Percentiles rank a stretch among this genome's conserved stretches.
Evolutionary conservation across 148 eudicot species (phyloP).

Genomic region (Arbutus unedo): DNA sequence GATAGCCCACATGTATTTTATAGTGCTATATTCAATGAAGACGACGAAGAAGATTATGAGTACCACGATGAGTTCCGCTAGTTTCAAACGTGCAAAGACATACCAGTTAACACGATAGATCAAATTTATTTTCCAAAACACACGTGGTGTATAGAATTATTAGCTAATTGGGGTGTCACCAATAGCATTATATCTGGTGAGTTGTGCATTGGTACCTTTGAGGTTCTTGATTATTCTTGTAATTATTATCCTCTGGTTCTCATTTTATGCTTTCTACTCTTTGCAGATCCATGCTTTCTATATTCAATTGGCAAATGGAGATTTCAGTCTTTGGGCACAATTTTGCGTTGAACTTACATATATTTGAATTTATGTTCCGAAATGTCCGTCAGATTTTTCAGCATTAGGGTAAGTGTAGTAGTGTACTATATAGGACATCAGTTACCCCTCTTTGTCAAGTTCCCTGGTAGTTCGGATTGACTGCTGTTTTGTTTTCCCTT

Average conservation of each 20-base stretch:
- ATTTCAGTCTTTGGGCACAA: conserved; percentile 14
- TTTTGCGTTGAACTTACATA: not conserved
- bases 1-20: conserved; percentile 90
- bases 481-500: not conserved
- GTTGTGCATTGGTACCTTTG: not conserved
- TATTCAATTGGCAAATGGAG: not conserved
- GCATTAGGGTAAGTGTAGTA: not conserved
- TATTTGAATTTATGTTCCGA: not conserved
- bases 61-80: conserved; percentile 91
- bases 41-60: conserved; percentile 72
- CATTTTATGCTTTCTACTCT: not conserved
- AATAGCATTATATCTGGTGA: conserved; percentile 15
- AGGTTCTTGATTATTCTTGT: not conserved
- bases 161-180: conserved; percentile 3
- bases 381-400: not conserved
- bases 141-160: not conserved
- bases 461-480: not conserved
- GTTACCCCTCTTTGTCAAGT: not conserved
- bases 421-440: not conserved
- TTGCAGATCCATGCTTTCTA: conserved; percentile 16
- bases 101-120: not conserved
- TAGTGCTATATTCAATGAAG: conserved; percentile 69
- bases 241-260: not conserved
- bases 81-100: conserved; percentile 14
- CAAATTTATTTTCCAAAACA: conserved; percentile 15